Evolutionary conservation across 768 basidiomycete genomes (phyloP), one percentile per base, ranked within the genome.

Genomic region (Favolaschia claudopus): DNA sequence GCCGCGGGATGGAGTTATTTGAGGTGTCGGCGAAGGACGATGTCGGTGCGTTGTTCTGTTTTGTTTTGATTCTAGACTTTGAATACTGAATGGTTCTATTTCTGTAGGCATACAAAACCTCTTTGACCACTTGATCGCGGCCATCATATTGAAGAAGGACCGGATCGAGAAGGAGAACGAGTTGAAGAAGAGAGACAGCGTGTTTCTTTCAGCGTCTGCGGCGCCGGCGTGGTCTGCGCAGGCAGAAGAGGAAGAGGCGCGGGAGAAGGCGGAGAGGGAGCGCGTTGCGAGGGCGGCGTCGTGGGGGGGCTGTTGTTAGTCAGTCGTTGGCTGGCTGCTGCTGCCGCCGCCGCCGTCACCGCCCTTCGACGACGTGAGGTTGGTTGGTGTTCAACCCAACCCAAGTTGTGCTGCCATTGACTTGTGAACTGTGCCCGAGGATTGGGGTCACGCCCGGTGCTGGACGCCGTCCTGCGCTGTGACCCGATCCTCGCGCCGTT

Each of bases 21-120:
- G 93, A 96, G 70, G 93, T 96, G 19, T 95, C 93, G 39, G 91
- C 95, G 50, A 95, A 95, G 74, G 93, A 95, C 67, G 90, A 92
- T 69, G 69, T 76, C 29, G 95, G 94, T 95, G 60, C 62, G 86
- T 77, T 48, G 37, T 49, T 58, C 40, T 47, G 45, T 60, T 37
- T 68, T n/a, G n/a, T 60, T 54, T 54, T 63, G 40, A 55, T 55
- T 33, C 28, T 47, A 25, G 62, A 49, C 36, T 27, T 25, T 67
- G 38, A 47, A 28, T 25, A 53, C 59, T 46, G 53, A 37, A 44
- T 54, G 14, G 46, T 22, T 45, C 36, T 47, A 44, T n/a, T 52
- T 48, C 31, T 56, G 19, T 55, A 95, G 95, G 95, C 52, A 90
- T 97, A 58, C 83, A 89, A 72, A 76, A 82, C 45, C 81, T 96